phyloP scores from a whole-genome alignment of 2,329 filamentous ascomycete species.

The Neonectria hederae region DNA sequence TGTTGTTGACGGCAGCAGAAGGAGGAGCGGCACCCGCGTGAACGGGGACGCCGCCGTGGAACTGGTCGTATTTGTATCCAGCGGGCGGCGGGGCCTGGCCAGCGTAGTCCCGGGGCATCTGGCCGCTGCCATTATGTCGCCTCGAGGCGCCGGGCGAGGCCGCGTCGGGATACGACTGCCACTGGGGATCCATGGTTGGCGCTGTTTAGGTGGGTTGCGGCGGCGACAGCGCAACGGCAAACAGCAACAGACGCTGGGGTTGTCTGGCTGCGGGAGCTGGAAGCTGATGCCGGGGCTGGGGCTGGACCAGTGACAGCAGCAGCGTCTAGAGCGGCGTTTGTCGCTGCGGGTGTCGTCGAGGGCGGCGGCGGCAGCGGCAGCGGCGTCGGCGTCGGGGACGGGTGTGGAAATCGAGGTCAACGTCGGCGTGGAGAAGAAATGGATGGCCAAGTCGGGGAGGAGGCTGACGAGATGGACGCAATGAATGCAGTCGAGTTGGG shows the following conservation, averaged over 20 bases:
- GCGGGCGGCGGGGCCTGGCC: conserved; percentile 54
- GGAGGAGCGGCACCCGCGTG: conserved; percentile 38
- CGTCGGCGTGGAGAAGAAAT: conserved; percentile 24
- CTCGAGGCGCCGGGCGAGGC: conserved; percentile 66
- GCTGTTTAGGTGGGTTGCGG: conserved; percentile 28
- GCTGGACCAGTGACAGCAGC: conserved; percentile 18
- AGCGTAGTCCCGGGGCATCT: conserved; percentile 60
- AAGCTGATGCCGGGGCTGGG: conserved; percentile 29
- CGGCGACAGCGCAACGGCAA: conserved; percentile 23
- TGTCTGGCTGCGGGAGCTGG: conserved; percentile 22
- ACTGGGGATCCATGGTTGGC: conserved; percentile 64
- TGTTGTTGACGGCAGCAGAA: conserved; percentile 48
- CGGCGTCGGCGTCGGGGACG: conserved; percentile 34
- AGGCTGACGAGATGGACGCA: conserved; percentile 33
- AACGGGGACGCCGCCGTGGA: conserved; percentile 58
- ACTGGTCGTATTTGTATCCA: conserved; percentile 75
- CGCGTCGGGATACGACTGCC: conserved; percentile 72
- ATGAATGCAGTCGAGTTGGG: conserved; percentile 40
- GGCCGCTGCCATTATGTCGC: conserved; percentile 67
- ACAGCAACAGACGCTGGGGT: conserved; percentile 28
- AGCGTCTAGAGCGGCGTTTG: conserved; percentile 17
- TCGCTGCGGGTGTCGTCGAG: conserved; percentile 16
- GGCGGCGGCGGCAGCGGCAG: conserved; percentile 10
- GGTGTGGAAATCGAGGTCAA: conserved; percentile 21
- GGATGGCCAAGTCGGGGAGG: conserved; percentile 29